A percentile compares a stretch with the other conserved stretches of the same genome.
Conservation (phyloP, 2,329 filamentous ascomycete species). For the Calonectria naviculata region DNA sequence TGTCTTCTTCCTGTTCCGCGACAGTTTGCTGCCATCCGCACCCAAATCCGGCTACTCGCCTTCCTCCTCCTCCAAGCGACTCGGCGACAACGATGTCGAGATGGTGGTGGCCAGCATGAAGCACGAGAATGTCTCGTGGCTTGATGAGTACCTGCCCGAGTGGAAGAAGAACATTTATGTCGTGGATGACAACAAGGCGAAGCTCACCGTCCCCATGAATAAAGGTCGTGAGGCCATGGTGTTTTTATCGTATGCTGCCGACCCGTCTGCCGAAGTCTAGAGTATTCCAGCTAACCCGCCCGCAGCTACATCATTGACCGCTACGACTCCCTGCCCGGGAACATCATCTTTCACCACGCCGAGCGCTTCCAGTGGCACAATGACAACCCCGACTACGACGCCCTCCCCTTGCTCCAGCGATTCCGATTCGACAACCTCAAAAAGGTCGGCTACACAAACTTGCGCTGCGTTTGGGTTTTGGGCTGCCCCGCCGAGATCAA, state of each 20-base stretch:
- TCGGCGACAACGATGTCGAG: conserved; percentile 44
- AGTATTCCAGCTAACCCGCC: conserved; percentile 15
- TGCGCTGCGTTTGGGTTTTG: conserved; percentile 69
- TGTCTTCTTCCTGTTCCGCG: conserved; percentile 40
- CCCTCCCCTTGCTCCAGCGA: conserved; percentile 59
- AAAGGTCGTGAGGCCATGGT: conserved; percentile 66
- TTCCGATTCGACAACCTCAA: conserved; percentile 63
- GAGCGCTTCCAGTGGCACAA: conserved; percentile 65
- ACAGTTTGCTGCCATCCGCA: conserved; percentile 33
- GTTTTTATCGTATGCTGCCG: conserved; percentile 55
- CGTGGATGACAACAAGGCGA: conserved; percentile 59
- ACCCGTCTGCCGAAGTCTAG: not conserved
- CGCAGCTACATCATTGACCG: conserved; percentile 59
- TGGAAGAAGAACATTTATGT: conserved; percentile 67
- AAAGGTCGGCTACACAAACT: conserved; percentile 67
- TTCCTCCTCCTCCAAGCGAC: conserved; percentile 25
- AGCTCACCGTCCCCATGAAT: conserved; percentile 60
- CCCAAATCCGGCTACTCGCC: conserved; percentile 20
- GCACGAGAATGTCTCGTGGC: conserved; percentile 51
- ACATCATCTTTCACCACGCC: conserved; percentile 60
- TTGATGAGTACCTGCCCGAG: conserved; percentile 51
- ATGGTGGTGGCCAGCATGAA: conserved; percentile 48
- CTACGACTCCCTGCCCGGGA: conserved; percentile 58
- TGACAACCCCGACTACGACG: conserved; percentile 65
- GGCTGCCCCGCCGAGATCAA: conserved; percentile 64